phyloP scores from a whole-genome alignment of 257 asterid species.

The Solanum dulcamara region DNA sequence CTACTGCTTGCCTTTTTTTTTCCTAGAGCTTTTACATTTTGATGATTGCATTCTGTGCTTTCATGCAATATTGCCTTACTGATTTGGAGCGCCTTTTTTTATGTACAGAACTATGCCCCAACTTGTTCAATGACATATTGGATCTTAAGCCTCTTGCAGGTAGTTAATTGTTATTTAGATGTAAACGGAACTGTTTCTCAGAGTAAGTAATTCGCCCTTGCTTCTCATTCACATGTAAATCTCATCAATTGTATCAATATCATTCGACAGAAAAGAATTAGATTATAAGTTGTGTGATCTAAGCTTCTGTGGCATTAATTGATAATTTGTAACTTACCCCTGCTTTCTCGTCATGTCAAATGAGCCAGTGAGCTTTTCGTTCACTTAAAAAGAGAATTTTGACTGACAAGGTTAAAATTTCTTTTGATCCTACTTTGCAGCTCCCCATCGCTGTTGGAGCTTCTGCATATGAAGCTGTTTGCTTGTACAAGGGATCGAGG shows the following conservation, averaged over 20 bases:
- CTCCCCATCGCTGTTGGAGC: conserved; percentile 46
- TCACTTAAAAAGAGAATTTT: background rate
- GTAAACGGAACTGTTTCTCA: background rate
- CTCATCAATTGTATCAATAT: background rate
- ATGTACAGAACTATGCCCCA: conserved; percentile 27
- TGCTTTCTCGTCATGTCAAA: background rate
- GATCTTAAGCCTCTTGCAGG: conserved; percentile 41
- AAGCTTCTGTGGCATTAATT: background rate
- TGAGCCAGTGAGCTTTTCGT: background rate
- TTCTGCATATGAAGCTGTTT: conserved; percentile 40
- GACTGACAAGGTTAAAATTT: background rate
- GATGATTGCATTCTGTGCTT: background rate
- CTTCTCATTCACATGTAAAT: background rate
- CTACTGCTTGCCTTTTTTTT: background rate
- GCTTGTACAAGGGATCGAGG: conserved; percentile 43
- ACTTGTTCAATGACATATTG: conserved; percentile 40
- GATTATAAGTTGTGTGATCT: background rate
- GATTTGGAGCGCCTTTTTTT: background rate
- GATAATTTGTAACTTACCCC: background rate
- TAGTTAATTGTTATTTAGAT: background rate
- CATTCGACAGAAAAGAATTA: background rate
- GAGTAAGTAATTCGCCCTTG: background rate
- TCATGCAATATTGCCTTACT: background rate
- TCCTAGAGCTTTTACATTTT: background rate
- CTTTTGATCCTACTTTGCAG: conserved; percentile 11